Base-by-base conservation (phyloP, 2,329 filamentous ascomycete species). In the Xylaria sp. region DNA sequence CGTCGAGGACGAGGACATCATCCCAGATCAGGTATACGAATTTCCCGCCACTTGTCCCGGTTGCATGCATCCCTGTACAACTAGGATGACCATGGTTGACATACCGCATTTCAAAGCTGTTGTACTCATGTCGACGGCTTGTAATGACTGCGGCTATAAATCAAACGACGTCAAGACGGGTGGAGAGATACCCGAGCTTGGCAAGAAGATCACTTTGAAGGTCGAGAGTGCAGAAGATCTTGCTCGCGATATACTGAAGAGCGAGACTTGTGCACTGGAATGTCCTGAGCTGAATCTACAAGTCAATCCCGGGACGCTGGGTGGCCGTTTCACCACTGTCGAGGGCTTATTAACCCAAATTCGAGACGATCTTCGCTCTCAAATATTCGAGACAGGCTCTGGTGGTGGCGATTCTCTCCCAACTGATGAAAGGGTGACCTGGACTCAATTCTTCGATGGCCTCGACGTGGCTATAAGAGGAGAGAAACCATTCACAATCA, bases 31-130 rank as follows among this genome's bases (percentile, higher is more conserved):
- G 79, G 92, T 97, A 31, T 98, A 98, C 83, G 90, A 89, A 66
- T 96, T 99, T 81, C 95, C 95, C 2, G 91, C 94, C 6, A 92
- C 89, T 65, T 99, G 96, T 79, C 96, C 96, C 0, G 95, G 93
- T 68, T 99, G 96, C 84, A 90, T 90, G 76, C 92, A 92, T 79
- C 83, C 89, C 4, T 97, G 94, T 81, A 89, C 89, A 3, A 97
- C 96, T 10, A 94, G 97, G 80, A 97, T 97, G 93, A 97, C 97
- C 84, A 97, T 97, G 90, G 93, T 98, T 64, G 93, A 97, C 75
- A 97, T 99, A 69, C 96, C 96, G 0, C 92, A 97, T 81, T 99
- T 99, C 84, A 97, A 97, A 82, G 93, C 98, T 77, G 96, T 99
- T 2, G 90, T 97, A 45, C 86, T 99, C 74, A 98, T 97, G 92